Evolutionary conservation across 192 early-diverging fungal species (phyloP), one percentile per base, ranked within the genome.

Genomic region (Coemansia sp.): DNA sequence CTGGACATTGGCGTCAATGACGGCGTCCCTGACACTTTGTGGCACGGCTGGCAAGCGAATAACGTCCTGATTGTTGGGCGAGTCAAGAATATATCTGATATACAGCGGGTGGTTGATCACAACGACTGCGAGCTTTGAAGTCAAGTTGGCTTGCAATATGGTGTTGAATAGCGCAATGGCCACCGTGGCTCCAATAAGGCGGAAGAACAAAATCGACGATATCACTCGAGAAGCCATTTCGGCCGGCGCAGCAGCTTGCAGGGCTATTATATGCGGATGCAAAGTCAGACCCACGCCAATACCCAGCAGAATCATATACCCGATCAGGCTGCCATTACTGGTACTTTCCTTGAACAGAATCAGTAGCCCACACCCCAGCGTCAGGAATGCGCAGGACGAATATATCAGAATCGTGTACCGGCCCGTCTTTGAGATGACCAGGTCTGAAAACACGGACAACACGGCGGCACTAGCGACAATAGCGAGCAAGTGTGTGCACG

Each of bases 141-240:
- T 56, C 53, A 82, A 59, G 35, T 62, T 67, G 59, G 59, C 70
- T 39, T 82, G 71, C 53, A 79, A 45, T 3, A 78, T 51, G 0
- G 73, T 71, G 62, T 79, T 78, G 60, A 63, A 73, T n/a, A 83
- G 46, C 8, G 76, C 77, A 56, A 83, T 69, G 0, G 63, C 72
- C 16, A 79, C 42, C 4, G 59, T 67, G 0, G 67, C 77, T 35
- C 81, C 81, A 16, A 73, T n/a, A 0, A 61, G 24, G 11, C 77
- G 76, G 33, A 73, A 31, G 48, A 79, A 73, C 44, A 78, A 36
- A 19, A 78, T 53, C 9, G 64, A 61, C 16, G 69, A 61, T 10
- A 78, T 71, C 13, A 68, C 63, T 21, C 29, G 51, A 24, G 66
- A 56, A 53, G 72, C 57, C 3, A 44, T 33, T 7, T 63, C 53